These are phyloP conservation scores for Gossypium raimondii DNA, from an alignment of 345 rosid genomes.

Conservation along the genomic window DNA sequence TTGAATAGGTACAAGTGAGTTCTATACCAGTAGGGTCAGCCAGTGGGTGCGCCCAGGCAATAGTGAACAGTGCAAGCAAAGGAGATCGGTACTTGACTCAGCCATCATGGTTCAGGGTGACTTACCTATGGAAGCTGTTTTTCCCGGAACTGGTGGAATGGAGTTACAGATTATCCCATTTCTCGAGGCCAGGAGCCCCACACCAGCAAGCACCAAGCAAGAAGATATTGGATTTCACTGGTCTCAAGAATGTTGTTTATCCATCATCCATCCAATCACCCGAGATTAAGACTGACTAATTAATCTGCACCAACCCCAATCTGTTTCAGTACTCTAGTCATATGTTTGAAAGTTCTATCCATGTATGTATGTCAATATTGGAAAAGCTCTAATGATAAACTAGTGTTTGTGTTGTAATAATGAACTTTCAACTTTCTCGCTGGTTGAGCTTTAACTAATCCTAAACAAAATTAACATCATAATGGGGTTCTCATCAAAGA, in stretches of 20 bases:
- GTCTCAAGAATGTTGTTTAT: slow-evolving; percentile 17
- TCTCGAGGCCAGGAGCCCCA: slow-evolving; percentile 10
- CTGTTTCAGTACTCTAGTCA: background rate
- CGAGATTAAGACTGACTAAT: slow-evolving; percentile 28
- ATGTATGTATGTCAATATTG: background rate
- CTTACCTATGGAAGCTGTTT: slow-evolving; percentile 41
- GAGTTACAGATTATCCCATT: slow-evolving; percentile 19
- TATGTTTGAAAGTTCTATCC: background rate
- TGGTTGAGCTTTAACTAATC: too few relatives aligned
- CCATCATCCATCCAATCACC: slow-evolving; percentile 29
- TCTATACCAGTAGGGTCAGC: slow-evolving; percentile 27
- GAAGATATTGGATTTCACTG: slow-evolving; percentile 11
- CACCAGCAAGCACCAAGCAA: slow-evolving; percentile 2
- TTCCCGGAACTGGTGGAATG: slow-evolving; percentile 52
- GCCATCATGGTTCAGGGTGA: slow-evolving; percentile 44
- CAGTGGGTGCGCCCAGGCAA: slow-evolving; percentile 34
- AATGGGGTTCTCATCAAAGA: too few relatives aligned
- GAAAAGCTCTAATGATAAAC: background rate
- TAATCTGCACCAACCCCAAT: background rate
- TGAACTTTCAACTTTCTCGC: too few relatives aligned
- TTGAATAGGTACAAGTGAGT: slow-evolving; percentile 36
- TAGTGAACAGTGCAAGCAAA: slow-evolving; percentile 48
- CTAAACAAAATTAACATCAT: too few relatives aligned
- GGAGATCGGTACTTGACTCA: slow-evolving; percentile 44
- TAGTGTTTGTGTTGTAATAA: background rate